A percentile compares a stretch with the other conserved stretches of the same genome.
phyloP scores from a whole-genome alignment of 352 stramenopile genomes.

The Globisporangium canariense region DNA sequence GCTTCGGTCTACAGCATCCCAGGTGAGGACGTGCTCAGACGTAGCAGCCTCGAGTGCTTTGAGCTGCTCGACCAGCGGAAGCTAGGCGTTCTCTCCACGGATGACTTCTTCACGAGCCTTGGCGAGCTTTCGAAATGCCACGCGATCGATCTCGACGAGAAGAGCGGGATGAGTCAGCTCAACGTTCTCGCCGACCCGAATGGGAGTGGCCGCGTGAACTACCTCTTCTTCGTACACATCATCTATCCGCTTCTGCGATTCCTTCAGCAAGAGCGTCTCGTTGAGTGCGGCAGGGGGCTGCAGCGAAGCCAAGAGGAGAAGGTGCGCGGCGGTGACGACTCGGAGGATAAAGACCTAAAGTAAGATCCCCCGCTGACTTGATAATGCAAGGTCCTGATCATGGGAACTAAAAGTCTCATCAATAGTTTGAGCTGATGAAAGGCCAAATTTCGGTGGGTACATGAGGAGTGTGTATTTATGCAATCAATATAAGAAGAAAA shows the following conservation, averaged over 20 bases:
- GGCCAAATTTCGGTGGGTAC: not conserved
- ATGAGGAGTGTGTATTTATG: not conserved
- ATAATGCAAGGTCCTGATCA: not conserved
- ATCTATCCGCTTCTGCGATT: constrained; percentile 39
- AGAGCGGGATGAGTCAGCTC: constrained; percentile 26
- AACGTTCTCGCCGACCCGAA: constrained; percentile 39
- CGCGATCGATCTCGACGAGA: constrained; percentile 21
- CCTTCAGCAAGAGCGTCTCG: constrained; percentile 27
- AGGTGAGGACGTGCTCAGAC: constrained; percentile 29
- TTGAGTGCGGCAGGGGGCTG: constrained; percentile 7
- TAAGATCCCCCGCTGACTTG: not conserved
- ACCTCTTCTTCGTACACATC: constrained; percentile 50
- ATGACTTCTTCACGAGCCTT: constrained; percentile 34
- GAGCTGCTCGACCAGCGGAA: constrained; percentile 29
- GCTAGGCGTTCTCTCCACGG: constrained; percentile 31
- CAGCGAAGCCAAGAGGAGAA: constrained; percentile 4
- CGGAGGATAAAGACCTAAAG: constrained; percentile 5
- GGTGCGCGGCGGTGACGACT: not conserved
- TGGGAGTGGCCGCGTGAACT: constrained; percentile 57
- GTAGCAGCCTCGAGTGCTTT: constrained; percentile 33
- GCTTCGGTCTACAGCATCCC: constrained; percentile 5
- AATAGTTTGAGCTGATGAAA: not conserved
- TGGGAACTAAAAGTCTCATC: not conserved
- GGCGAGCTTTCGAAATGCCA: constrained; percentile 21
- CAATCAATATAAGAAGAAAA: not conserved